Evolutionary conservation across 148 eudicot species (phyloP).

Genomic region (Limonium bicolor): DNA sequence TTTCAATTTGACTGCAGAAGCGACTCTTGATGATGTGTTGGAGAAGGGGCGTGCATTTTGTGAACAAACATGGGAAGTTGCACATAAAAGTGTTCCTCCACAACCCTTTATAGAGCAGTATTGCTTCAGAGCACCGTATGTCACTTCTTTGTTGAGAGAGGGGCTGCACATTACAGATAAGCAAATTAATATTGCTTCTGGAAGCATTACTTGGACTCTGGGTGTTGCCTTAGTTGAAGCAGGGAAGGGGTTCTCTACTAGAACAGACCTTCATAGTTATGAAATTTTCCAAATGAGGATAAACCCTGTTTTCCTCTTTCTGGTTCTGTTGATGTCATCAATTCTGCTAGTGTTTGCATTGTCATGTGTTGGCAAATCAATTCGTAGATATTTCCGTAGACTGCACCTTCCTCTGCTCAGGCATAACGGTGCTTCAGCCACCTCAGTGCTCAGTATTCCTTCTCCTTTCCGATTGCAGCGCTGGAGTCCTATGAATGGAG

Average conservation of each 20-base stretch:
- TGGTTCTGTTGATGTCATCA: conserved; percentile 40
- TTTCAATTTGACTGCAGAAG: conserved; percentile 78
- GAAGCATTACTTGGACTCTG: conserved; percentile 95
- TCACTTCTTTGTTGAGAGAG: conserved; percentile 63
- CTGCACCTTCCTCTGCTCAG: conserved; percentile 53
- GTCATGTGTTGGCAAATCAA: conserved; percentile 42
- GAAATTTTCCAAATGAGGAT: conserved; percentile 53
- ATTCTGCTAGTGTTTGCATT: conserved; percentile 39
- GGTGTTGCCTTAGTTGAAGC: conserved; percentile 95
- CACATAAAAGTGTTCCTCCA: conserved; percentile 67
- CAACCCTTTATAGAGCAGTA: conserved; percentile 97
- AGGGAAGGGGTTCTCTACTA: conserved; percentile 56
- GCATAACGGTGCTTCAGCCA: conserved; percentile 40
- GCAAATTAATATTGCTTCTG: conserved; percentile 66
- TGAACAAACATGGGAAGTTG: conserved; percentile 68
- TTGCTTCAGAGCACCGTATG: conserved; percentile 92
- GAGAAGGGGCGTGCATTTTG: conserved; percentile 75
- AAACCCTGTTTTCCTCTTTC: conserved; percentile 45
- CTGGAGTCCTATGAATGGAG: conserved; percentile 73
- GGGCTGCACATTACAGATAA: conserved; percentile 83
- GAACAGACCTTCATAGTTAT: conserved; percentile 25
- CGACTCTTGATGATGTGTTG: conserved; percentile 73
- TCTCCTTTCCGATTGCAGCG: conserved; percentile 54
- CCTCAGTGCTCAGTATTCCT: conserved; percentile 46
- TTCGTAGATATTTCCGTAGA: conserved; percentile 46